These are phyloP conservation scores for Suhomyces bribrorum DNA, from an alignment of 1,139 yeast genomes.

Conservation along the genomic window DNA sequence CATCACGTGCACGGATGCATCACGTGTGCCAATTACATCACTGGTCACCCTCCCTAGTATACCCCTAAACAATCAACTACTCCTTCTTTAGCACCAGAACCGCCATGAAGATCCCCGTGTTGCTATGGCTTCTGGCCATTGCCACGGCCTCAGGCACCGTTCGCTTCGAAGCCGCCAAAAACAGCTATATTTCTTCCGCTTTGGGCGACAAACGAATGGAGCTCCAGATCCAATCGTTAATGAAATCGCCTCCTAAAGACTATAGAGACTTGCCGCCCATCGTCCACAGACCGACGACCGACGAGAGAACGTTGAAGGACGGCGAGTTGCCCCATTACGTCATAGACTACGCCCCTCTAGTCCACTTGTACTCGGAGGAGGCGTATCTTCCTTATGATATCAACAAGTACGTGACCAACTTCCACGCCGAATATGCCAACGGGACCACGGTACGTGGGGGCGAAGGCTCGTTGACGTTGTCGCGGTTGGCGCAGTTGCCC, in stretches of 20 bases:
- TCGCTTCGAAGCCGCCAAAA: slow-evolving; percentile 11
- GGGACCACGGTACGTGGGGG: slow-evolving; percentile 48
- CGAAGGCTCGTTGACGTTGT: slow-evolving; percentile 36
- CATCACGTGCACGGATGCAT: no score
- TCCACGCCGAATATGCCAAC: slow-evolving; percentile 50
- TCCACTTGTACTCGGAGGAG: slow-evolving; percentile 88
- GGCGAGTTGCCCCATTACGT: slow-evolving; percentile 80
- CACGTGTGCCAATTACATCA: neutral
- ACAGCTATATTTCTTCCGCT: slow-evolving; percentile 12
- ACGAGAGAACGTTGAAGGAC: slow-evolving; percentile 37
- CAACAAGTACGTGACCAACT: slow-evolving; percentile 64
- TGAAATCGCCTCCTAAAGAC: slow-evolving; percentile 31
- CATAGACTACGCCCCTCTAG: slow-evolving; percentile 72
- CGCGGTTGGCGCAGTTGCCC: slow-evolving; percentile 40
- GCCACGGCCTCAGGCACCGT: slow-evolving; percentile 1
- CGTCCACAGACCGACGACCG: slow-evolving; percentile 29
- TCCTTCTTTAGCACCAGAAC: neutral
- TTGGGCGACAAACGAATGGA: slow-evolving; percentile 14
- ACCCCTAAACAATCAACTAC: neutral
- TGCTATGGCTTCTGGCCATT: slow-evolving; percentile 1
- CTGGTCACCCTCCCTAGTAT: no score
- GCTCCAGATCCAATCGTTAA: slow-evolving; percentile 23
- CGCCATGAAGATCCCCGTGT: slow-evolving; percentile 4
- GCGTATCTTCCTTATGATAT: slow-evolving; percentile 82
- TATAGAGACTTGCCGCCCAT: slow-evolving; percentile 42